Evolutionary conservation across 331 rosid species (phyloP).

Genomic region (Dryas integrifolia): DNA sequence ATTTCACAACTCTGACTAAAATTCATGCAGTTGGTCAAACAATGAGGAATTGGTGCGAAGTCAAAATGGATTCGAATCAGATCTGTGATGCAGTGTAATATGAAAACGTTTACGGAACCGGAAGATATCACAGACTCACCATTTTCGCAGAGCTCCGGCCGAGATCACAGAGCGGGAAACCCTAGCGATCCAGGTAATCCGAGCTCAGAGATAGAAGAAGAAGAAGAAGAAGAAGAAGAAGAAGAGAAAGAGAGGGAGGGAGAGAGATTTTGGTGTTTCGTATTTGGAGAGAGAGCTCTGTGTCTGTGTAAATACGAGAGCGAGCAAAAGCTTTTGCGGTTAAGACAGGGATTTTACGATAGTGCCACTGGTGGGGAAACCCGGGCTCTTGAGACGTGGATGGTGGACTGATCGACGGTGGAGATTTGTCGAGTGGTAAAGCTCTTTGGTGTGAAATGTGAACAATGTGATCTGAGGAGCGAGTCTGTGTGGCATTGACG

Average conservation of each 20-base stretch:
- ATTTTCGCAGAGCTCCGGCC: slow-evolving; percentile 45
- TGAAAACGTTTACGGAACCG: slow-evolving; percentile 15
- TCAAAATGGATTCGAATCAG: slow-evolving; percentile 46
- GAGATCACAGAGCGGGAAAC: slow-evolving; percentile 27
- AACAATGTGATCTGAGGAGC: neutral
- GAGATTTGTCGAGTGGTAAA: neutral
- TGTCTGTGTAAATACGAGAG: slow-evolving; percentile 32
- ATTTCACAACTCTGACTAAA: neutral
- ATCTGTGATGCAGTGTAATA: slow-evolving; percentile 48
- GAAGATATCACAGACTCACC: slow-evolving; percentile 54
- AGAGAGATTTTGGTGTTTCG: slow-evolving; percentile 22
- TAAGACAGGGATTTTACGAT: slow-evolving; percentile 40
- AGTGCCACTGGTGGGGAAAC: slow-evolving; percentile 38
- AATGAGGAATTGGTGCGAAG: slow-evolving; percentile 34
- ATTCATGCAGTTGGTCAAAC: slow-evolving; percentile 12
- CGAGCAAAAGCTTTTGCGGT: slow-evolving; percentile 36
- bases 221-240: slow-evolving; percentile 3
- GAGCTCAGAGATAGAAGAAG: slow-evolving; percentile 23
- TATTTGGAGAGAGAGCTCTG: slow-evolving; percentile 16
- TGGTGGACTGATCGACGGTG: slow-evolving; percentile 1
- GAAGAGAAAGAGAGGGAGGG: neutral
- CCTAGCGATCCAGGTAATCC: slow-evolving; percentile 34
- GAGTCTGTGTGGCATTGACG: neutral
- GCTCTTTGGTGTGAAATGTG: neutral
- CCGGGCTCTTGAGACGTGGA: neutral